Percentiles rank a stretch among this genome's conserved stretches.
These are phyloP conservation scores for Sugiyamaella neomexicana DNA, from an alignment of 1,139 yeast species.

Conservation along the genomic window DNA sequence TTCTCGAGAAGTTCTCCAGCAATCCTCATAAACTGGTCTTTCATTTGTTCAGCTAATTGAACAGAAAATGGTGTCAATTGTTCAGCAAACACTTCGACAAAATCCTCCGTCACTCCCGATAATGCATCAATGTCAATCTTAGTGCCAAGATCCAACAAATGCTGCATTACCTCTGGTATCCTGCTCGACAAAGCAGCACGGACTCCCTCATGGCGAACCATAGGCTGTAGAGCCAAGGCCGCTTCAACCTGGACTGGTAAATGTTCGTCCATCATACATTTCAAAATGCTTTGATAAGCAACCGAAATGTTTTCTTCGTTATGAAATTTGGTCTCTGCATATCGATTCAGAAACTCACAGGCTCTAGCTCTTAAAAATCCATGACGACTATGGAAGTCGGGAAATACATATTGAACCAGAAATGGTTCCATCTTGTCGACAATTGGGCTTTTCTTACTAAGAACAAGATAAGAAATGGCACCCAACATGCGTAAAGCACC, in stretches of 20 bases:
- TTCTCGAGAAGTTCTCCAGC: constrained; percentile 64
- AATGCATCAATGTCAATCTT: constrained; percentile 85
- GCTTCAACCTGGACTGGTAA: constrained; percentile 84
- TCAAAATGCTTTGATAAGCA: constrained; percentile 67
- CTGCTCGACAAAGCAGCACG: constrained; percentile 64
- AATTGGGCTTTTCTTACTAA: constrained; percentile 58
- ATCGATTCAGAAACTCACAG: constrained; percentile 71
- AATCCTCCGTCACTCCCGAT: constrained; percentile 91
- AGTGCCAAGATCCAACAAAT: constrained; percentile 69
- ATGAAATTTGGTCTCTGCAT: constrained; percentile 62
- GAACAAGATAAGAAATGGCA: constrained; percentile 61
- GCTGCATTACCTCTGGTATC: constrained; percentile 82
- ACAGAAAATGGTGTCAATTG: constrained; percentile 94
- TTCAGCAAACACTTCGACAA: constrained; percentile 84
- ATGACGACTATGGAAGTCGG: constrained; percentile 63
- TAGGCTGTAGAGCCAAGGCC: constrained; percentile 82
- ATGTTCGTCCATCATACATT: constrained; percentile 55
- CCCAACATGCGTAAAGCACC: constrained; percentile 81
- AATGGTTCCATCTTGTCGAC: constrained; percentile 68
- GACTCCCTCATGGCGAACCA: constrained; percentile 63
- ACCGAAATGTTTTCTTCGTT: constrained; percentile 51
- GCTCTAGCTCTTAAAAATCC: constrained; percentile 85
- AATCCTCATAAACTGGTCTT: constrained; percentile 75
- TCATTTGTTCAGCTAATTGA: constrained; percentile 75
- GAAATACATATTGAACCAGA: constrained; percentile 62